A percentile compares a stretch with the other conserved stretches of the same genome.
These are phyloP conservation scores for Trichoderma sp. DNA, from an alignment of 2,329 filamentous ascomycete species.

Conservation along the genomic window DNA sequence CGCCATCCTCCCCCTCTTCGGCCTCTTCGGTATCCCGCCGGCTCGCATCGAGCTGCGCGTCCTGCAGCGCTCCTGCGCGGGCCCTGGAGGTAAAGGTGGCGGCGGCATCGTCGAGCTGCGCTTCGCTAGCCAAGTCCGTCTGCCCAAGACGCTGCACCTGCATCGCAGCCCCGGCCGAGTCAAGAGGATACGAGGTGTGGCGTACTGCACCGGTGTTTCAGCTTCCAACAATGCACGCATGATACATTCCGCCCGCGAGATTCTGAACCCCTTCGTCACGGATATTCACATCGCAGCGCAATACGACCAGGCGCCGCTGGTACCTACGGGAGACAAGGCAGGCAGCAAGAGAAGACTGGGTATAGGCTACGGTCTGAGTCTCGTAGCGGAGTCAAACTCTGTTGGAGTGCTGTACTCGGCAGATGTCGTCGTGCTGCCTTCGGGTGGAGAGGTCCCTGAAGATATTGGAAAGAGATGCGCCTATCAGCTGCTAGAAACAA, in stretches of 20 bases:
- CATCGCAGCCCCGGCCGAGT: constrained; percentile 78
- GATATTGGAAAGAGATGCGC: constrained; percentile 87
- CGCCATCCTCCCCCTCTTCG: constrained; percentile 84
- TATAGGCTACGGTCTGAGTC: constrained; percentile 84
- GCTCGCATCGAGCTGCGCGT: constrained; percentile 83
- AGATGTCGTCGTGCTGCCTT: constrained; percentile 71
- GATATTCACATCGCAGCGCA: constrained; percentile 89
- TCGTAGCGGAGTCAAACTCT: constrained; percentile 89
- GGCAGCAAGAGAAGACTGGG: constrained; percentile 65
- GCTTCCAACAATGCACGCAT: constrained; percentile 92
- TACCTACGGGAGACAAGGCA: constrained; percentile 51
- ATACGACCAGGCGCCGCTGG: constrained; percentile 65
- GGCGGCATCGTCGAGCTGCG: constrained; percentile 90
- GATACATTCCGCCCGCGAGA: constrained; percentile 84
- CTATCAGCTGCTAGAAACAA: constrained; percentile 80
- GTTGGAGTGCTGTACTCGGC: constrained; percentile 81
- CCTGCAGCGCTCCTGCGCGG: constrained; percentile 74
- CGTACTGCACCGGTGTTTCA: constrained; percentile 88
- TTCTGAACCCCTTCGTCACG: constrained; percentile 79
- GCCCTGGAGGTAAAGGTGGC: constrained; percentile 71
- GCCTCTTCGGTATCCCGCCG: constrained; percentile 77
- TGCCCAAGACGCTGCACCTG: constrained; percentile 91
- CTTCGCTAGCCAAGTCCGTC: constrained; percentile 87
- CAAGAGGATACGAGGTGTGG: constrained; percentile 85
- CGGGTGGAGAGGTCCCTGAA: constrained; percentile 81